phyloP scores from a whole-genome alignment of 2,329 filamentous ascomycete species.

The Cordyceps fumosorosea region DNA sequence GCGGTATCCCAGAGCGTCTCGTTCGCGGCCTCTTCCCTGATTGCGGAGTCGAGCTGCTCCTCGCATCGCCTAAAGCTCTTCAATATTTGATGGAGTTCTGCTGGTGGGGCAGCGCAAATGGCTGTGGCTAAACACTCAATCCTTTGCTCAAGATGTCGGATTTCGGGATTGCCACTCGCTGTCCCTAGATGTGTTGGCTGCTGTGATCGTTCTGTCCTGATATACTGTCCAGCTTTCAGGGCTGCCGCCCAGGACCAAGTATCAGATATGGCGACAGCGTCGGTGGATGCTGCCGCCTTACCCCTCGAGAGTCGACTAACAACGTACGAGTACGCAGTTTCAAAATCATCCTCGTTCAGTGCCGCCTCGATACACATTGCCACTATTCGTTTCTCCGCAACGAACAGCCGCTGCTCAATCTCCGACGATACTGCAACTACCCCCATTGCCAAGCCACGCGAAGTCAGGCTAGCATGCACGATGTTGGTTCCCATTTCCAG shows the following conservation, averaged over 20 bases:
- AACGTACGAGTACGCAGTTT: slow-evolving; percentile 80
- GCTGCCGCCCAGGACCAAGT: slow-evolving; percentile 75
- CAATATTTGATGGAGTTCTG: slow-evolving; percentile 66
- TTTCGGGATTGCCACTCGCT: slow-evolving; percentile 50
- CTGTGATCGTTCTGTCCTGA: slow-evolving; percentile 46
- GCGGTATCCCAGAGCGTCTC: slow-evolving; percentile 66
- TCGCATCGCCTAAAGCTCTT: slow-evolving; percentile 71
- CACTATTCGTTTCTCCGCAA: slow-evolving; percentile 60
- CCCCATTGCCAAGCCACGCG: background rate
- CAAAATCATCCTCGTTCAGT: slow-evolving; percentile 70
- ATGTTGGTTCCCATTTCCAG: slow-evolving; percentile 63
- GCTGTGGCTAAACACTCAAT: slow-evolving; percentile 75
- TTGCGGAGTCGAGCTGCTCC: slow-evolving; percentile 62
- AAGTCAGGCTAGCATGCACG: slow-evolving; percentile 48
- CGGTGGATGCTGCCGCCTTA: slow-evolving; percentile 13
- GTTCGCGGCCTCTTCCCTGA: slow-evolving; percentile 59
- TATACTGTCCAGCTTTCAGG: slow-evolving; percentile 69
- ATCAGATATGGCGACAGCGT: slow-evolving; percentile 55
- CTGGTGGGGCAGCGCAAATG: slow-evolving; percentile 63
- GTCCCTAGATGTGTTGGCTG: slow-evolving; percentile 55
- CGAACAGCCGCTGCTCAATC: slow-evolving; percentile 22
- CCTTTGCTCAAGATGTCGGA: slow-evolving; percentile 71
- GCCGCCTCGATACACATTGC: slow-evolving; percentile 78
- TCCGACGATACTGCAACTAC: background rate
- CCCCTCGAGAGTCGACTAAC: slow-evolving; percentile 55